Conservation (phyloP, 2,329 filamentous ascomycete genomes). For the Colletotrichum somersetense region DNA sequence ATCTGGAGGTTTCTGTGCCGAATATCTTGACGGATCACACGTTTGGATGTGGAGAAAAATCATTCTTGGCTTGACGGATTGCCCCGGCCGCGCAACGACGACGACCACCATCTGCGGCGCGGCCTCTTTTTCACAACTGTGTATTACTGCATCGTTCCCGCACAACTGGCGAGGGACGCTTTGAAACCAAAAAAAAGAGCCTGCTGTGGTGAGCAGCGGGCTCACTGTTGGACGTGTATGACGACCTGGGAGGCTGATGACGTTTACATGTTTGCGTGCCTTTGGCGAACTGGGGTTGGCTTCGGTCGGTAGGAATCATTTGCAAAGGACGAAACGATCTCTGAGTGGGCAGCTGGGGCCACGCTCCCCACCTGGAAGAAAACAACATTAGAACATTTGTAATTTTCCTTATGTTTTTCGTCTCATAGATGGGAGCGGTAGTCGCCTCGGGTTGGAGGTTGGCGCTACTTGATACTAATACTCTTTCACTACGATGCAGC, state of each 20-base stretch:
- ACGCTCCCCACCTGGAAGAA: slow-evolving; percentile 24
- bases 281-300: slow-evolving; percentile 40
- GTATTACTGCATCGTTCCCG: slow-evolving; percentile 39
- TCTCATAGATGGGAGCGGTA: slow-evolving; percentile 37
- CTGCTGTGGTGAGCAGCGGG: slow-evolving; percentile 32
- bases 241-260: slow-evolving; percentile 42
- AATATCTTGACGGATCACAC: slow-evolving; percentile 27
- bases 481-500: slow-evolving; percentile 26
- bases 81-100: slow-evolving; percentile 8
- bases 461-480: slow-evolving; percentile 37
- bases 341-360: slow-evolving; percentile 14
- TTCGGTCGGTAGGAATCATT: slow-evolving; percentile 41
- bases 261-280: slow-evolving; percentile 42
- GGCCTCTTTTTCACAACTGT: slow-evolving; percentile 35
- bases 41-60: slow-evolving; percentile 30
- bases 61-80: slow-evolving; percentile 29
- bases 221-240: slow-evolving; percentile 41
- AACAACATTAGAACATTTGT: slow-evolving; percentile 41
- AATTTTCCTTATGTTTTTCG: slow-evolving; percentile 36
- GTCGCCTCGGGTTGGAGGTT: slow-evolving; percentile 16
- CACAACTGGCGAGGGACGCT: slow-evolving; percentile 29
- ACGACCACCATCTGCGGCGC: slow-evolving; percentile 19
- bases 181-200: slow-evolving; percentile 36
- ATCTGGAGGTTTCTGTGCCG: slow-evolving; percentile 21
- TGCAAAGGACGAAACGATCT: slow-evolving; percentile 36